A percentile compares a stretch with the other conserved stretches of the same genome.
These are phyloP conservation scores for Lachnellula occidentalis DNA, from an alignment of 2,329 filamentous ascomycete species.

Conservation along the genomic window DNA sequence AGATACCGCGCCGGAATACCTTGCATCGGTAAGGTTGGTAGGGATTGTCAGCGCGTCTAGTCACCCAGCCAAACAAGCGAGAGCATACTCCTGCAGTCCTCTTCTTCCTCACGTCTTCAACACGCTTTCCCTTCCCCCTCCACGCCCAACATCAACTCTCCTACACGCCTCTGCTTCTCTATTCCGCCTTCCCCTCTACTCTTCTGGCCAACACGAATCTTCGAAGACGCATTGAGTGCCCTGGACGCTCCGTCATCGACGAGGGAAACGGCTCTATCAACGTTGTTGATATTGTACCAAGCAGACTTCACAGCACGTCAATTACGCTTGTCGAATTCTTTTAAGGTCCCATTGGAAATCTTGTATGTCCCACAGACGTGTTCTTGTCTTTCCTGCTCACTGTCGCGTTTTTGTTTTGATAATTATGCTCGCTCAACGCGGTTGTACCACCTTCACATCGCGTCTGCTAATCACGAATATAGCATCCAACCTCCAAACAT, in stretches of 20 bases:
- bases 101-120: slow-evolving; percentile 21
- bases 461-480: slow-evolving; percentile 6
- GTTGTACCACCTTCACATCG: slow-evolving; percentile 19
- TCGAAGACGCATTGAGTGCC: slow-evolving; percentile 16
- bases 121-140: slow-evolving; percentile 14
- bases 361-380: slow-evolving; percentile 20
- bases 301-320: slow-evolving; percentile 9
- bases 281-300: slow-evolving; percentile 24
- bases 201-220: slow-evolving; percentile 10
- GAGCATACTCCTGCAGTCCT: slow-evolving; percentile 8
- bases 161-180: slow-evolving; percentile 28
- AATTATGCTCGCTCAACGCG: slow-evolving; percentile 17
- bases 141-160: slow-evolving; percentile 29
- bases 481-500: slow-evolving; percentile 16
- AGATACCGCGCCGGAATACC: slow-evolving; percentile 11
- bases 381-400: not conserved
- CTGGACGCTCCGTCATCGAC: slow-evolving; percentile 8
- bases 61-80: slow-evolving; percentile 23
- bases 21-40: slow-evolving; percentile 5
- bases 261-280: slow-evolving; percentile 11
- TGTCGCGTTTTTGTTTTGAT: slow-evolving; percentile 21
- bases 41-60: slow-evolving; percentile 16
- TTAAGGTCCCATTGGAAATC: slow-evolving; percentile 9
- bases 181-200: slow-evolving; percentile 9
- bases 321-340: slow-evolving; percentile 8